Base-by-base conservation (phyloP, 2,329 filamentous ascomycete genomes). In the Talaromyces verruculosus region DNA sequence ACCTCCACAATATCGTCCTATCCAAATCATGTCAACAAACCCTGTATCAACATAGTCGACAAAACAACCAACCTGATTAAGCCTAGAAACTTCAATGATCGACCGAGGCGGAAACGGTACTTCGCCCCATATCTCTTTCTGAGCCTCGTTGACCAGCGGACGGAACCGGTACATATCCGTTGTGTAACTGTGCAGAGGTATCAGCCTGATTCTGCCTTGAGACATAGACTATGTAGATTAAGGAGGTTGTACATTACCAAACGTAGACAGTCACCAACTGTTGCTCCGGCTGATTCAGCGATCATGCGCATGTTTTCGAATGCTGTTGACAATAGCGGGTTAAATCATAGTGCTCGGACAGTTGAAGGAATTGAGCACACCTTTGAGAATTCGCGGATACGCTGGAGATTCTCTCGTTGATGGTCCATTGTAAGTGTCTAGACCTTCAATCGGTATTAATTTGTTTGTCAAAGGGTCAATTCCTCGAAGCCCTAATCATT, bases 1-100 rank as follows among this genome's bases (percentile, higher is more conserved):
- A 55, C 61, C 45, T 63, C 61, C 13, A 63, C 61, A 35, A 63
- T 55, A 63, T 63, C 61, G 30, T 63, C 47, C 45, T 55, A 25
- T 17, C 15, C 2, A 17, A 55, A 10, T 30, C 25, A 30, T 51
- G 25, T 51, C 25, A 30, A 30, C 47, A 30, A 30, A n/a, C 2
- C 5, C 22, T 28, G 17, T n/a, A 2, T 7, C 13, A 51, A 30
- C 25, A 51, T 4, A 28, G n/a, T 30, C 5, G 8, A 30, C 15
- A 4, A 28, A 25, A 28, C 39, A n/a, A 63, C 47, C 61, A n/a
- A 63, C 45, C 30, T 57, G 47, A 41, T 55, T 57, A 17, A 55
- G 61, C 33, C 47, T 51, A 28, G 61, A 63, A 30, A 64, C 22
- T 37, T 57, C 33, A 43, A 57, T 33, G n/a, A 64, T 64, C 28